Conservation (phyloP, 768 basidiomycete genomes). For the Tephrocybe rancida region DNA sequence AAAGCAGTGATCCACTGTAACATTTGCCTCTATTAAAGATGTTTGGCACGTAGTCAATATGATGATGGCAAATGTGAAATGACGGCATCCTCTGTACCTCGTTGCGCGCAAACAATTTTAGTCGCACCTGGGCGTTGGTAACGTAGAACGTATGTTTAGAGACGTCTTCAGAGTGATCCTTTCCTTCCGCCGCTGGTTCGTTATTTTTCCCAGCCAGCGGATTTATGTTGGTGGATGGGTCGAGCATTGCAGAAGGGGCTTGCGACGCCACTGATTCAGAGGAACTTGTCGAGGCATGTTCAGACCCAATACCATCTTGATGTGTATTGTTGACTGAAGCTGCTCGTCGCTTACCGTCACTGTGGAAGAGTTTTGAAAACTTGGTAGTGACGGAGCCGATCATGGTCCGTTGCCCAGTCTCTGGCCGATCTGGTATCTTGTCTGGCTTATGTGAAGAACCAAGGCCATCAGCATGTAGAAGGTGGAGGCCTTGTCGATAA, state of each 20-base stretch:
- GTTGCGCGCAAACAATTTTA: constrained; percentile 87
- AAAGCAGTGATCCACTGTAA: constrained; percentile 94
- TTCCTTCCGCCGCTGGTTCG: constrained; percentile 18
- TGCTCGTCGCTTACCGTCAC: constrained; percentile 22
- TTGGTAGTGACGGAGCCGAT: constrained; percentile 51
- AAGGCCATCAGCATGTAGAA: constrained; percentile 46
- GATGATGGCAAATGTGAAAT: neutral
- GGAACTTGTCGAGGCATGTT: constrained; percentile 26
- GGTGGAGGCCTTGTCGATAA: constrained; percentile 81
- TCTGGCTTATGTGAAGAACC: constrained; percentile 12
- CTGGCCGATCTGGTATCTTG: constrained; percentile 14
- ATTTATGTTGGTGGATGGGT: constrained; percentile 78
- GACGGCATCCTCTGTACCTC: constrained; percentile 52
- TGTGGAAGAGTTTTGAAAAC: constrained; percentile 48
- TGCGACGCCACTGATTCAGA: constrained; percentile 38
- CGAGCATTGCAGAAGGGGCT: constrained; percentile 62
- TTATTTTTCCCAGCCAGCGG: constrained; percentile 40
- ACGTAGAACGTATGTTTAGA: constrained; percentile 96
- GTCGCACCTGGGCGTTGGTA: constrained; percentile 84
- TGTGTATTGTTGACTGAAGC: constrained; percentile 15
- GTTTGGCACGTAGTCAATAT: constrained; percentile 6
- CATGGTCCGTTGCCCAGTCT: constrained; percentile 36
- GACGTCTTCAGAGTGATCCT: constrained; percentile 45
- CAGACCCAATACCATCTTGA: constrained; percentile 5
- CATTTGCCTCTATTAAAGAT: constrained; percentile 79